phyloP scores from a whole-genome alignment of 345 rosid species.

The Bruguiera parviflora region DNA sequence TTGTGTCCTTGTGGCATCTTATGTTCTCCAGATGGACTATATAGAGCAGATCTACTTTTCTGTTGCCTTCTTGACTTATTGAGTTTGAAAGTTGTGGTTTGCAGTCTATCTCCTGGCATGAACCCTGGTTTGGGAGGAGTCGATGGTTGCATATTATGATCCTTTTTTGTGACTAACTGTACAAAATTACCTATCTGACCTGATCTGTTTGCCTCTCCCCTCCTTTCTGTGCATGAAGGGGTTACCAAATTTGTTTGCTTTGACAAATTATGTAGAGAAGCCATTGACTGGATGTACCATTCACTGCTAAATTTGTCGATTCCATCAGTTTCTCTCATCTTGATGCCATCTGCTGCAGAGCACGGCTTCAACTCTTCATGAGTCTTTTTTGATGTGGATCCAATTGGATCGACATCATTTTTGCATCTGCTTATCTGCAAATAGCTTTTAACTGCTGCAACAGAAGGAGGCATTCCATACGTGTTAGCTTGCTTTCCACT shows the following conservation, averaged over 20 bases:
- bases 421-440: constrained; percentile 19
- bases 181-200: constrained; percentile 21
- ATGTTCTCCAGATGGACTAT: constrained; percentile 23
- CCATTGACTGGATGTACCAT: constrained; percentile 10
- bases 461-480: constrained; percentile 21
- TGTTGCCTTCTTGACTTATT: constrained; percentile 24
- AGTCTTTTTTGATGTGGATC: constrained; percentile 18
- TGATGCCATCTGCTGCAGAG: neutral
- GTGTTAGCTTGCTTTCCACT: constrained; percentile 21
- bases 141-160: constrained; percentile 23
- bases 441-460: constrained; percentile 20
- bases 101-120: constrained; percentile 20
- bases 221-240: constrained; percentile 14
- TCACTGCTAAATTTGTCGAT: constrained; percentile 2
- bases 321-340: constrained; percentile 5
- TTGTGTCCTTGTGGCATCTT: constrained; percentile 26
- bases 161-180: constrained; percentile 15
- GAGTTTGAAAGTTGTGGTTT: constrained; percentile 10
- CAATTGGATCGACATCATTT: constrained; percentile 18
- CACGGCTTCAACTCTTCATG: neutral
- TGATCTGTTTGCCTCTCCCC: constrained; percentile 12
- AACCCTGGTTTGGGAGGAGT: constrained; percentile 32
- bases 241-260: constrained; percentile 16
- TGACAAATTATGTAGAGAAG: constrained; percentile 14
- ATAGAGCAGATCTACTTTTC: constrained; percentile 17